These are phyloP conservation scores for Saccharomycopsis fodiens DNA, from an alignment of 805 yeast genomes.

Conservation along the genomic window DNA sequence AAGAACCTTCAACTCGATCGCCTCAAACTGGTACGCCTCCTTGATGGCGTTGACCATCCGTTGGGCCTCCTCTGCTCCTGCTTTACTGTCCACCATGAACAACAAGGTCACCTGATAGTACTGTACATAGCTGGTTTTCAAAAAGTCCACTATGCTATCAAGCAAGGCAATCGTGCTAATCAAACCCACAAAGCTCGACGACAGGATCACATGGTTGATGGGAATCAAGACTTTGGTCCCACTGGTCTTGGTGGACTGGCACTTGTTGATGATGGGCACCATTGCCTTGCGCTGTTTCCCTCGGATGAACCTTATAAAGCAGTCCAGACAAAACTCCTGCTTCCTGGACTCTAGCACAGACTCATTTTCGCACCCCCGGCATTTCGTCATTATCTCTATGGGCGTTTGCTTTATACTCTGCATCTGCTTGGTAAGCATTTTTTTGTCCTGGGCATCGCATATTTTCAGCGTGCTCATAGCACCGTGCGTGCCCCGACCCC, in stretches of 20 bases:
- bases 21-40: conserved; percentile 2
- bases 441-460: no score
- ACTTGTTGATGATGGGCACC: conserved; percentile 35
- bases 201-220: conserved; percentile 29
- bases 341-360: conserved; percentile 32
- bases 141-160: conserved; percentile 33
- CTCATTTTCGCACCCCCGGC: conserved; percentile 28
- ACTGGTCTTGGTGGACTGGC: conserved; percentile 29
- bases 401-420: neutral
- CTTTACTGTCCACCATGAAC: conserved; percentile 5
- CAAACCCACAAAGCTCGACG: conserved; percentile 23
- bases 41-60: conserved; percentile 4
- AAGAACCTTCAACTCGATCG: conserved; percentile 9
- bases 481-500: no score
- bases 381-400: conserved; percentile 8
- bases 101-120: conserved; percentile 12
- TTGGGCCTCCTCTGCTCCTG: neutral
- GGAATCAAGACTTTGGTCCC: conserved; percentile 31
- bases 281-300: conserved; percentile 40
- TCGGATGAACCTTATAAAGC: conserved; percentile 35
- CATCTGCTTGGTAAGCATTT: neutral
- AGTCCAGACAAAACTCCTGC: conserved; percentile 33
- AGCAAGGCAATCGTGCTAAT: conserved; percentile 28
- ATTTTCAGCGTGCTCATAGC: no score
- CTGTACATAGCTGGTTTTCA: conserved; percentile 29